These are phyloP conservation scores for Candida multigemmis DNA, from an alignment of 805 yeast genomes.

Conservation along the genomic window DNA sequence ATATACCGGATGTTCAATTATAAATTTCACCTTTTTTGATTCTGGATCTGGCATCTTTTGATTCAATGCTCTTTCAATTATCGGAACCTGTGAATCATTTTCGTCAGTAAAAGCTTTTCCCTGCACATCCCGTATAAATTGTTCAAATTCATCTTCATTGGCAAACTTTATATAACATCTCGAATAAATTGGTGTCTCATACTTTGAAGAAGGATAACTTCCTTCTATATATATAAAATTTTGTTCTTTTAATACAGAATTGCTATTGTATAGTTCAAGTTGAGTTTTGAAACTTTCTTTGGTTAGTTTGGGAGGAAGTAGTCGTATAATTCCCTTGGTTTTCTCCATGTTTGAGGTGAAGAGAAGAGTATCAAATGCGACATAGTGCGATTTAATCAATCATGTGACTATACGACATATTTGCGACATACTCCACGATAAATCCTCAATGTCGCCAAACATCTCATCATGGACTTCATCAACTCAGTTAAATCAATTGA, in stretches of 20 bases:
- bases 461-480: too few relatives aligned
- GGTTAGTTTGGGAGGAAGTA: slow-evolving; percentile 33
- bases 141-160: neutral
- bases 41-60: slow-evolving; percentile 7
- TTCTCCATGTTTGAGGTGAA: too few relatives aligned
- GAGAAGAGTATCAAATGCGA: too few relatives aligned
- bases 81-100: slow-evolving; percentile 19
- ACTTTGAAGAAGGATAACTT: slow-evolving; percentile 26
- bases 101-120: neutral
- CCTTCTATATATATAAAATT: slow-evolving; percentile 33
- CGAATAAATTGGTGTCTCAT: slow-evolving; percentile 29
- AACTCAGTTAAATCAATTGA: too few relatives aligned
- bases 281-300: slow-evolving; percentile 16
- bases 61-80: slow-evolving; percentile 23
- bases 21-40: slow-evolving; percentile 1
- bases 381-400: too few relatives aligned
- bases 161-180: slow-evolving; percentile 32
- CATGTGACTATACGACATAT: too few relatives aligned
- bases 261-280: slow-evolving; percentile 6
- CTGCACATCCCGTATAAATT: neutral
- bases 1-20: slow-evolving; percentile 6
- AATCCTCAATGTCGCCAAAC: too few relatives aligned
- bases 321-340: slow-evolving; percentile 30
- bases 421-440: too few relatives aligned
- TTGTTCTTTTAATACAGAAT: slow-evolving; percentile 3